Evolutionary conservation across 805 yeast species (phyloP), one percentile per base, ranked within the genome.

Genomic region (Wilhelminamyces savonicus): DNA sequence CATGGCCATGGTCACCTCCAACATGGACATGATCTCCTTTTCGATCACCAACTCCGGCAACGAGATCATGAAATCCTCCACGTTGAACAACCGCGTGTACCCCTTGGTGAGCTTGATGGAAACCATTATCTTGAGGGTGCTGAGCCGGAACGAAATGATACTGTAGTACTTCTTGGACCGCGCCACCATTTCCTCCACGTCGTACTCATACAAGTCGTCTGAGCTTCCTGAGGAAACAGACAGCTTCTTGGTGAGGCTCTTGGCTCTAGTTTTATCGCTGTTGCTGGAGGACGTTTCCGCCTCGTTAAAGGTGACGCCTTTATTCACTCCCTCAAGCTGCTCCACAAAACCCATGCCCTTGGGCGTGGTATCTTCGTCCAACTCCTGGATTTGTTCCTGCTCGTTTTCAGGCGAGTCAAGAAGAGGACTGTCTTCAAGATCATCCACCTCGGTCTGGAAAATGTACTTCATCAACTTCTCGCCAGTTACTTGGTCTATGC

Each of bases 81-180:
- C 69, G 36, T 63, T 65, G 32, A 65, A 48, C 26, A 59, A 34
- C 23, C 60, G 41, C 33, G 44, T 54, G 27, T 50, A 46, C 0
- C 71, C 70, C 16, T 44, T 50, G 21, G 46, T 44, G 34, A 59
- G 42, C 29, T 50, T 56, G 20, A 65, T 48, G 1, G 70, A 62
- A 9, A 64, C 52, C 52, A 43, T 42, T 15, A 65, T 36, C 6
- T 53, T 41, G 14, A 56, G 41, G 31, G 41, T 8, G 8, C 8
- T 17, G 19, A 17, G 19, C 8, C 8, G 6, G 37, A 90, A 65
- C 11, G 71, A 59, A 15, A 76, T 73, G 36, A 88, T 74, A 41
- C 83, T 79, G 52, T 82, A 65, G 48, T 74, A 84, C 34, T 73
- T 74, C 16, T 83, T 72, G 1, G 97, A 85, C 27, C 97, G 62